Evolutionary conservation across 2,329 filamentous ascomycete genomes (phyloP), one percentile per base, ranked within the genome.

Genomic region (Coniochaeta sp.): DNA sequence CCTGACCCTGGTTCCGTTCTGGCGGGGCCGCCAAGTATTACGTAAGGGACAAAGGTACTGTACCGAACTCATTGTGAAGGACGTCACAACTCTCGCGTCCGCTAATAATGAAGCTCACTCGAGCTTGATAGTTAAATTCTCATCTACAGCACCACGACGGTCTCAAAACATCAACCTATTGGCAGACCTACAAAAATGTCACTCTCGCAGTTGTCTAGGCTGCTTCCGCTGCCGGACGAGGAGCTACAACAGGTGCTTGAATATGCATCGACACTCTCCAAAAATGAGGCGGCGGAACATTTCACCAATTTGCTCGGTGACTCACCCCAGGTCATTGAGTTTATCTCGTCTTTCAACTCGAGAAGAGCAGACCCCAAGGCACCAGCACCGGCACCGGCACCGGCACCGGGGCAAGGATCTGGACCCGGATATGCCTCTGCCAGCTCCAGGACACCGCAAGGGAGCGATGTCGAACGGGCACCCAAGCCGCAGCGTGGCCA

Each of bases 291-390:
- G 16, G 91, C 86, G 57, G 87, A 92, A 47, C 91, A 98, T 73
- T 88, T 99, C 62, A 89, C 87, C 72, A 91, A 95, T 69, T 79
- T 99, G 58, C 83, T 99, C 0, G 95, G 93, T 57, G 91, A 96
- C 72, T 92, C 90, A 7, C 85, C 92, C 1, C 86, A 89, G 66
- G 83, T 79, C 44, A 77, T 92, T 62, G 88, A 92, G 67, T 95
- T 91, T 71, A 87, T 93, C 64, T 85, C 90, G 0, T 88, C 87
- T 19, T 93, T 93, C 72, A 98, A 96, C 71, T 83, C 87, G 3
- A 84, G 79, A 19, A 75, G 85, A 57, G 74, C 79, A 65, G 78
- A 78, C 22, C 77, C 77, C 1, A 72, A 68, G 8, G 61, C 70
- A 1, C 61, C 68, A 2, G 42, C 58, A 1, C 10, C 62, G 0